Evolutionary conservation across 345 rosid species (phyloP).

Genomic region (Eucalyptus marginata): DNA sequence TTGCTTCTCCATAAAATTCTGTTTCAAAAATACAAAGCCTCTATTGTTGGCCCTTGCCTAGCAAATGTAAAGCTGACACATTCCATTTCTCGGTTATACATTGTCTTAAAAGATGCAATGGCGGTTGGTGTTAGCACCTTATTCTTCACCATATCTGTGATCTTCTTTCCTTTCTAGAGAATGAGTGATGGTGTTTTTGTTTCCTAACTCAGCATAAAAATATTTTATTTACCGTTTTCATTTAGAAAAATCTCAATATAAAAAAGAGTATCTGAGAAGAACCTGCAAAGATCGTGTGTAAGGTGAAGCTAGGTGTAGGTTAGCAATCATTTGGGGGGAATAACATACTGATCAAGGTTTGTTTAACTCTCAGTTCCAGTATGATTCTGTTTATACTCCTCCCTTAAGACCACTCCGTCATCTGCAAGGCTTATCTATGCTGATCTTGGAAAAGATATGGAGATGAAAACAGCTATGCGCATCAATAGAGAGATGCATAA

Average conservation of each 20-base stretch:
- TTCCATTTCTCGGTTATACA: not conserved
- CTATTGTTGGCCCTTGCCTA: not conserved
- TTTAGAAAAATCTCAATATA: not conserved
- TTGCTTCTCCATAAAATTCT: not conserved
- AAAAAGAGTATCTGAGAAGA: not conserved
- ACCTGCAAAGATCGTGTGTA: not conserved
- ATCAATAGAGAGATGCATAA: not conserved
- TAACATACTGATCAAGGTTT: not conserved
- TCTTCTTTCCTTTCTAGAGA: not conserved
- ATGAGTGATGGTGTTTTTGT: not conserved
- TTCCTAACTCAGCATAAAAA: not conserved
- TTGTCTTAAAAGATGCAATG: not conserved
- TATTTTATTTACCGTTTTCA: not conserved
- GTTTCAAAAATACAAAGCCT: not conserved
- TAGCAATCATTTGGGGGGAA: not conserved
- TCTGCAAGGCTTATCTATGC: not conserved
- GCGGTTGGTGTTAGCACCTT: not conserved
- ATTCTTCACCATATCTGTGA: not conserved
- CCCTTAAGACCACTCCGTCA: not conserved
- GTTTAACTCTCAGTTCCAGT: not conserved
- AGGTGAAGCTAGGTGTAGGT: not conserved
- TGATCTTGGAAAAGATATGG: not conserved
- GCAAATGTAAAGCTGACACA: not conserved
- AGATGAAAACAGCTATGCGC: not conserved
- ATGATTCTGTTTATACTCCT: not conserved